Evolutionary conservation across 106 monocot species (phyloP), one percentile per base, ranked within the genome.

Genomic region (Ottelia alismoides): DNA sequence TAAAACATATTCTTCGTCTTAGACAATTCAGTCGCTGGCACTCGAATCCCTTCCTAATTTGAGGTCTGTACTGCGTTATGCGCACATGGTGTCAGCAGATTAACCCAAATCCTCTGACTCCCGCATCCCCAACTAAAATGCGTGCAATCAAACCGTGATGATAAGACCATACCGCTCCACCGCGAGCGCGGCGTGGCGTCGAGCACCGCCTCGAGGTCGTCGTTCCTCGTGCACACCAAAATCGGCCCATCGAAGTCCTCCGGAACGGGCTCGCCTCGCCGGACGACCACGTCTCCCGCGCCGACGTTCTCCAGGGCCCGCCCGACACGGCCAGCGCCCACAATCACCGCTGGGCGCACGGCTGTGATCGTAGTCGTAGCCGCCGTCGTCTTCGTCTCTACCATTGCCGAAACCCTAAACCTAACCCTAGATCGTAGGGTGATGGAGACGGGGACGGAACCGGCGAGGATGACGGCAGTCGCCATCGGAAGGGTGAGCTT

Each of bases 131-230:
- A n/a, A n/a, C n/a, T n/a, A n/a, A n/a, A n/a, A n/a, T n/a, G n/a
- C n/a, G n/a, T n/a, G n/a, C n/a, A n/a, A n/a, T n/a, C n/a, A n/a
- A n/a, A n/a, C n/a, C n/a, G n/a, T n/a, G n/a, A n/a, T n/a, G n/a
- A n/a, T n/a, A n/a, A n/a, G n/a, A n/a, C n/a, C 49, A 18, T 82
- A 92, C 92, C 92, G 47, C 54, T 76, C 86, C 86, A 80, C 27
- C 86, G 76, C 26, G 86, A 79, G 0, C 49, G 55, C 4, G 86
- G 86, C 2, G 86, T 87, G 56, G 79, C 52, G 2, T 74, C 63
- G n/a, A 92, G 79, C 28, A 92, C 92, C 17, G 86, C 79, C 28
- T 92, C 87, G 26, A 92, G 86, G 55, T 92, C 92, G 65, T 92
- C 92, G 66, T 92, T 92, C 46, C 92, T 64, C 30, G 92, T 92